Conservation (phyloP, 331 rosid species). For the Quercus lobata region DNA sequence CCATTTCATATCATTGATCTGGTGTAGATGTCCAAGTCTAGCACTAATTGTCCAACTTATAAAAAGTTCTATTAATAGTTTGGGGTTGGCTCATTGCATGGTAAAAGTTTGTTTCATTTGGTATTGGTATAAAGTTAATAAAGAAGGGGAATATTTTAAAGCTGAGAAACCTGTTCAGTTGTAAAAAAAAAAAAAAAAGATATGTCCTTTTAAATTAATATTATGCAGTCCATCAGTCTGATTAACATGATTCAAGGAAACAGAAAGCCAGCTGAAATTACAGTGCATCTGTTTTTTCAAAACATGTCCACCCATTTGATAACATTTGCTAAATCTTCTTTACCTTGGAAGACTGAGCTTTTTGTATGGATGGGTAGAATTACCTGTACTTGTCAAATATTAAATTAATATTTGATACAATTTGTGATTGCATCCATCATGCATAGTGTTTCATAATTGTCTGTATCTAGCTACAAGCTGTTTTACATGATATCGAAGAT, state of each 20-base stretch:
- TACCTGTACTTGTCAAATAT: neutral
- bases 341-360: neutral
- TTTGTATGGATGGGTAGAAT: neutral
- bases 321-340: neutral
- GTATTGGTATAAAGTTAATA: neutral
- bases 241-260: neutral
- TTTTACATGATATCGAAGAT: conserved; percentile 15
- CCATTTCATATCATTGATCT: neutral
- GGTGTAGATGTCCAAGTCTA: neutral
- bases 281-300: neutral
- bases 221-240: neutral
- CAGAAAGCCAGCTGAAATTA: neutral
- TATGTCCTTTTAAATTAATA: neutral
- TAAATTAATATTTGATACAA: neutral
- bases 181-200: neutral
- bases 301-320: neutral
- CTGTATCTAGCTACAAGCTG: neutral
- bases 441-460: neutral
- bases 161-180: neutral
- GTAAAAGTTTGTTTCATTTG: neutral
- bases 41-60: neutral
- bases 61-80: neutral
- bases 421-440: neutral
- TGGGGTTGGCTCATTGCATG: neutral
- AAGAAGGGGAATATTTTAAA: neutral